phyloP scores from a whole-genome alignment of 2,329 filamentous ascomycete species.

The Penicillium olsonii region DNA sequence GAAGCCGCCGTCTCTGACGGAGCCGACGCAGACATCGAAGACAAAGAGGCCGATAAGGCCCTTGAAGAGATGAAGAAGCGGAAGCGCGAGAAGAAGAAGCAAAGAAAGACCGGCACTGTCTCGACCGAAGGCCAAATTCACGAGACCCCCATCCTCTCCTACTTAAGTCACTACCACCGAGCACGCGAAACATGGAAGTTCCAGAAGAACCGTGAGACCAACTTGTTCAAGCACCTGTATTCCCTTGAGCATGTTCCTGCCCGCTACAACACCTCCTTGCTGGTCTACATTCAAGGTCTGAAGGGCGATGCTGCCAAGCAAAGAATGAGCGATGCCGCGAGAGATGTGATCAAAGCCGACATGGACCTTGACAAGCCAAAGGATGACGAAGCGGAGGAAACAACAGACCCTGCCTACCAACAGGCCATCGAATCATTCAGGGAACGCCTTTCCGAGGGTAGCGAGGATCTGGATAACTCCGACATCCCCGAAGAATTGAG shows the following conservation, averaged over 20 bases:
- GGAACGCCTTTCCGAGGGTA: slow-evolving; percentile 26
- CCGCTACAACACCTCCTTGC: slow-evolving; percentile 67
- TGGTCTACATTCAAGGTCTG: slow-evolving; percentile 76
- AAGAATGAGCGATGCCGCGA: slow-evolving; percentile 66
- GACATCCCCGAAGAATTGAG: slow-evolving; percentile 25
- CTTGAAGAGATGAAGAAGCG: slow-evolving; percentile 33
- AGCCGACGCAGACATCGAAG: slow-evolving; percentile 17
- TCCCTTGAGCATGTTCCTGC: slow-evolving; percentile 70
- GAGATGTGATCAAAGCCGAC: slow-evolving; percentile 54
- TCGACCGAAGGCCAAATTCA: slow-evolving; percentile 23
- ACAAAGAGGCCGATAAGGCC: slow-evolving; percentile 24
- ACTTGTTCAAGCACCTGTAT: slow-evolving; percentile 80
- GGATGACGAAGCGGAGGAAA: slow-evolving; percentile 17
- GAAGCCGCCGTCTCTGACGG: slow-evolving; percentile 14
- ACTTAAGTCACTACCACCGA: slow-evolving; percentile 74
- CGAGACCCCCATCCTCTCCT: slow-evolving; percentile 65
- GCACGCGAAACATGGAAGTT: slow-evolving; percentile 82
- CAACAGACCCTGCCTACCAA: slow-evolving; percentile 39
- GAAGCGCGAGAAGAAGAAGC: slow-evolving; percentile 32
- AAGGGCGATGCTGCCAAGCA: slow-evolving; percentile 70
- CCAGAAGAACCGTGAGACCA: slow-evolving; percentile 88
- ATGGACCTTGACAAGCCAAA: slow-evolving; percentile 42
- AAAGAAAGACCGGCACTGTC: slow-evolving; percentile 18
- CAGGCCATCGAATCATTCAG: slow-evolving; percentile 55
- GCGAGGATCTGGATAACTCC: slow-evolving; percentile 26